These are phyloP conservation scores for Arthrobotrys entomopaga DNA, from an alignment of 2,329 filamentous ascomycete genomes.

Conservation along the genomic window DNA sequence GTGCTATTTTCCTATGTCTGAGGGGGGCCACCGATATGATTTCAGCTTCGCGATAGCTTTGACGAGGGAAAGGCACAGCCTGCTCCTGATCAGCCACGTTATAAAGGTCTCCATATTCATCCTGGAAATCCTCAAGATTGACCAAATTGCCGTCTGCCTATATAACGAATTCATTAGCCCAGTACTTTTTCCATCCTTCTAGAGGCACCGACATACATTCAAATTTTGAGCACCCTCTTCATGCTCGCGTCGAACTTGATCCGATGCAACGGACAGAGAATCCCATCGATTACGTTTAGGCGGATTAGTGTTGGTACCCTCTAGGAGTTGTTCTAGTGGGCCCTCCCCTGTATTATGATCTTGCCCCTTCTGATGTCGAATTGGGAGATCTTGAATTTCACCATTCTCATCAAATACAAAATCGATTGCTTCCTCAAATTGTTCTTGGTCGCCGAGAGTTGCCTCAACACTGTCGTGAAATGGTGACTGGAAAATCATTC, in stretches of 20 bases:
- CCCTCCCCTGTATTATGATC: not conserved
- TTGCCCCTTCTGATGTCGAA: not conserved
- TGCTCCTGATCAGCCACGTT: not conserved
- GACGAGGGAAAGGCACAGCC: slow-evolving; percentile 26
- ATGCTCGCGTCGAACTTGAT: slow-evolving; percentile 39
- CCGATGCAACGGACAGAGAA: not conserved
- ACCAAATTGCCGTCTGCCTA: slow-evolving; percentile 23
- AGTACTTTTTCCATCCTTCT: not conserved
- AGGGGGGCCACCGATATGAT: not conserved
- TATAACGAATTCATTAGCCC: not conserved
- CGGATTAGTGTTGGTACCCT: not conserved
- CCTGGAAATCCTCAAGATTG: slow-evolving; percentile 28
- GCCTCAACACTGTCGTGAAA: slow-evolving; percentile 13
- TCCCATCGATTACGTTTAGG: slow-evolving; percentile 14
- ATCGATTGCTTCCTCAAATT: slow-evolving; percentile 51
- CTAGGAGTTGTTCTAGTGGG: not conserved
- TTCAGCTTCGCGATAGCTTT: not conserved
- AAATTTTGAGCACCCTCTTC: slow-evolving; percentile 28
- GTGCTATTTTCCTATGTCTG: not conserved
- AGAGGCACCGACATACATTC: slow-evolving; percentile 9
- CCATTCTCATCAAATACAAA: slow-evolving; percentile 58
- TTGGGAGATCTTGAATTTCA: slow-evolving; percentile 55
- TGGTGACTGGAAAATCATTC: slow-evolving; percentile 10
- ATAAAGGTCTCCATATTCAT: not conserved
- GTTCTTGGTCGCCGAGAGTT: not conserved